phyloP scores from a whole-genome alignment of 108 stramenopile species.

The Skeletonema grethae region DNA sequence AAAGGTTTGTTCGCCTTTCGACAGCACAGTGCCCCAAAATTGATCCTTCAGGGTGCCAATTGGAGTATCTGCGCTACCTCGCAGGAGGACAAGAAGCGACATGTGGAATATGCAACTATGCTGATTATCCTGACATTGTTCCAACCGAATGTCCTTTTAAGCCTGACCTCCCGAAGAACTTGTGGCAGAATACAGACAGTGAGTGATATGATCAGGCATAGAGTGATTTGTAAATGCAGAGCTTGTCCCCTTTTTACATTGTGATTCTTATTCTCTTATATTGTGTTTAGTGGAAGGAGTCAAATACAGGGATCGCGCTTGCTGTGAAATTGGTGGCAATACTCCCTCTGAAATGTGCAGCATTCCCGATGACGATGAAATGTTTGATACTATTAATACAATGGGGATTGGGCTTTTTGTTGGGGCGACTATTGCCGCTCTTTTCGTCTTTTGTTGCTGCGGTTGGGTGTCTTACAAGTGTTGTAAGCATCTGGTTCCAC shows the following conservation, averaged over 20 bases:
- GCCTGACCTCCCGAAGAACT: slow-evolving; percentile 18
- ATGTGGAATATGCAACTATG: slow-evolving; percentile 24
- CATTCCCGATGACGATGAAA: not conserved
- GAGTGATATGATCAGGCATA: not conserved
- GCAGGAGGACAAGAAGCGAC: slow-evolving; percentile 30
- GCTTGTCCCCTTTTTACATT: not conserved
- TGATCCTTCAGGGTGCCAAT: slow-evolving; percentile 23
- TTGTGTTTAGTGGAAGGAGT: slow-evolving; percentile 15
- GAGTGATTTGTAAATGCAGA: not conserved
- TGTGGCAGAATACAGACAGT: slow-evolving; percentile 38
- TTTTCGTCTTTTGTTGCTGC: not conserved
- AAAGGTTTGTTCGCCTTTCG: slow-evolving; percentile 30
- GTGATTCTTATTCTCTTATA: not conserved
- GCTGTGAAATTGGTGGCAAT: slow-evolving; percentile 16
- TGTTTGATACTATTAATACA: not conserved
- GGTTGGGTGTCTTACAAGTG: not conserved
- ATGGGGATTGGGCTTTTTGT: not conserved
- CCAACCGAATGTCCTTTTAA: slow-evolving; percentile 18
- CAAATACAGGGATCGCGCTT: slow-evolving; percentile 20
- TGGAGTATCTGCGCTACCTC: slow-evolving; percentile 39
- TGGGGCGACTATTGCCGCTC: not conserved
- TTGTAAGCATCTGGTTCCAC: not conserved
- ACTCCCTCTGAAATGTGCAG: slow-evolving; percentile 9
- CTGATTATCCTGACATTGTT: slow-evolving; percentile 14
- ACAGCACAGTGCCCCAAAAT: slow-evolving; percentile 44